Percentiles rank a stretch among this genome's conserved stretches.
These are phyloP conservation scores for Curvularia hawaiiensis DNA, from an alignment of 2,329 filamentous ascomycete species.

Conservation along the genomic window DNA sequence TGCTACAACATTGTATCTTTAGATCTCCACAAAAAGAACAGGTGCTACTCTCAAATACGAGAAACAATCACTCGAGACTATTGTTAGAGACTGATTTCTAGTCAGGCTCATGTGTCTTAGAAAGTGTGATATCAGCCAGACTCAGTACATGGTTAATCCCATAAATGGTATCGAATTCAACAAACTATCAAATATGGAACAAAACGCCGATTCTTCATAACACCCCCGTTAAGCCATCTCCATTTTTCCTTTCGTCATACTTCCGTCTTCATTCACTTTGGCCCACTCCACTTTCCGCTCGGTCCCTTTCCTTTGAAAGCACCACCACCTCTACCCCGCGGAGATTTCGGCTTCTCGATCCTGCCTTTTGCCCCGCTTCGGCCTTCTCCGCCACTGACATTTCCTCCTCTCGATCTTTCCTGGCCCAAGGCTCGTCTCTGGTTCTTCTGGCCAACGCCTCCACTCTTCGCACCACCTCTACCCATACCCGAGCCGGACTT, in stretches of 20 bases:
- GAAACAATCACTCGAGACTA: neutral
- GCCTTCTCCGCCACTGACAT: conserved; percentile 22
- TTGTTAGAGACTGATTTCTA: neutral
- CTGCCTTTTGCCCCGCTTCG: conserved; percentile 23
- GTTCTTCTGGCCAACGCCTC: conserved; percentile 25
- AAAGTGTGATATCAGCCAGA: neutral
- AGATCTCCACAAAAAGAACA: no score
- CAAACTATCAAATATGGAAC: neutral
- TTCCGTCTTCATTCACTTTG: conserved; percentile 9
- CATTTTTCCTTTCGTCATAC: conserved; percentile 6
- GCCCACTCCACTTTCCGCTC: conserved; percentile 15
- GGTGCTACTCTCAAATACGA: neutral
- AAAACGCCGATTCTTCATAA: neutral
- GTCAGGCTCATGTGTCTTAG: neutral
- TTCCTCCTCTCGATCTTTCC: conserved; percentile 42
- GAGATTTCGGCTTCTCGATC: conserved; percentile 17
- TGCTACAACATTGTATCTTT: neutral
- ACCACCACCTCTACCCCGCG: conserved; percentile 18
- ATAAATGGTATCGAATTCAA: conserved; percentile 6
- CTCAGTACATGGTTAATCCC: neutral
- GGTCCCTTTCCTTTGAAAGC: conserved; percentile 14
- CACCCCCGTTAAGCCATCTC: neutral
- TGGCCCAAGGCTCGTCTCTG: conserved; percentile 46
- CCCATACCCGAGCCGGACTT: conserved; percentile 42
- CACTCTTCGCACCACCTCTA: conserved; percentile 29